These are phyloP conservation scores for Phaseolus lunatus DNA, from an alignment of 306 rosid species.

Conservation along the genomic window DNA sequence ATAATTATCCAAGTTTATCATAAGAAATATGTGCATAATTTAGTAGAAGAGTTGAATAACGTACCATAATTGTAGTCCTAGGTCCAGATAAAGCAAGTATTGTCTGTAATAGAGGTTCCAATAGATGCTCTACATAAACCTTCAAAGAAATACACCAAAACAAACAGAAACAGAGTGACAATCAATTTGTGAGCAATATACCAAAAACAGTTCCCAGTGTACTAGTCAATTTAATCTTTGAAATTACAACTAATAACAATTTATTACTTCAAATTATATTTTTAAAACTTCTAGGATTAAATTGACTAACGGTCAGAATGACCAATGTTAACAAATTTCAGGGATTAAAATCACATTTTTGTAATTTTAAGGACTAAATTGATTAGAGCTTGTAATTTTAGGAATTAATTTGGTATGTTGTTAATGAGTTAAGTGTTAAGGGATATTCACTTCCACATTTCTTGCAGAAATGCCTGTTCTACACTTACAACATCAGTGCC, in stretches of 20 bases:
- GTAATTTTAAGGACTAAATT: neutral
- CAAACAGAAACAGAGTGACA: slow-evolving; percentile 3
- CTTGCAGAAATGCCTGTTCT: slow-evolving; percentile 34
- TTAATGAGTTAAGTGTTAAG: neutral
- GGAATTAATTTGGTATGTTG: neutral
- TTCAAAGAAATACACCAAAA: slow-evolving; percentile 38
- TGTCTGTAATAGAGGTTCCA: slow-evolving; percentile 87
- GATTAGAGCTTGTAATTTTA: neutral
- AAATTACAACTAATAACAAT: neutral
- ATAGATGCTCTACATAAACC: slow-evolving; percentile 89
- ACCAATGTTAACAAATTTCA: neutral
- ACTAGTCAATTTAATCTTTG: neutral
- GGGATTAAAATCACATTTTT: neutral
- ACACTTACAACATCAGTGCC: slow-evolving; percentile 93
- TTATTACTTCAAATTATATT: neutral
- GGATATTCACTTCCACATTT: slow-evolving; percentile 18
- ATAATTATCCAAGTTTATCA: slow-evolving; percentile 14
- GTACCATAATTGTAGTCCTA: slow-evolving; percentile 79
- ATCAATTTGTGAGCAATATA: neutral
- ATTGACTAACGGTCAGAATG: neutral
- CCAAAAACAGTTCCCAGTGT: neutral
- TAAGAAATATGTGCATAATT: slow-evolving; percentile 7
- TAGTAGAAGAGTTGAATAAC: slow-evolving; percentile 10
- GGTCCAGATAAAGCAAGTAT: slow-evolving; percentile 86
- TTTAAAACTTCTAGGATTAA: neutral